These are phyloP conservation scores for Cytidiella melzeri DNA, from an alignment of 768 basidiomycete species.

Conservation along the genomic window DNA sequence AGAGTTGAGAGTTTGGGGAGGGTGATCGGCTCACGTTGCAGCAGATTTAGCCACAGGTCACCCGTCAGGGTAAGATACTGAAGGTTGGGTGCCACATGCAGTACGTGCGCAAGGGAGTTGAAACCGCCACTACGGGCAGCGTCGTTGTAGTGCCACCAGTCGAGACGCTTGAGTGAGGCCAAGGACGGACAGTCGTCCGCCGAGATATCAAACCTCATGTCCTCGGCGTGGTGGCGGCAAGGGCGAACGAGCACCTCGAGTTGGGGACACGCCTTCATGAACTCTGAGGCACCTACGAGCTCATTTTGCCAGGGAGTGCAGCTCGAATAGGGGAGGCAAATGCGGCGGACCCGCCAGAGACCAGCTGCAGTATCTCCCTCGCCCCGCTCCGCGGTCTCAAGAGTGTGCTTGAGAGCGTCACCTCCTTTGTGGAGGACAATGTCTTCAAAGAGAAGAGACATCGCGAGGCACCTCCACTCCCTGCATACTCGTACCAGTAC, in stretches of 20 bases:
- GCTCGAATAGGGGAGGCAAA: constrained; percentile 51
- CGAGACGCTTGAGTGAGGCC: constrained; percentile 50
- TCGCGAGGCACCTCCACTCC: constrained; percentile 44
- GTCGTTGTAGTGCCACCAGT: constrained; percentile 58
- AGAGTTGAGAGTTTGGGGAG: constrained; percentile 48
- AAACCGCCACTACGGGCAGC: constrained; percentile 61
- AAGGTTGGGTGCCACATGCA: constrained; percentile 47
- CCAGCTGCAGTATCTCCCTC: too few species aligned
- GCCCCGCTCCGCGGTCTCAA: constrained; percentile 21
- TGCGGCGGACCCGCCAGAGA: constrained; percentile 43
- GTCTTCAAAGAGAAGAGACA: constrained; percentile 48
- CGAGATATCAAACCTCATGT: constrained; percentile 47
- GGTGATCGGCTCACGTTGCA: constrained; percentile 24
- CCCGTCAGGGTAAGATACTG: constrained; percentile 39
- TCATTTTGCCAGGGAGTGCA: constrained; percentile 25
- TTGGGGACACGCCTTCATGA: constrained; percentile 37
- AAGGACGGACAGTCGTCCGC: constrained; percentile 39
- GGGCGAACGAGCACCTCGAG: constrained; percentile 50
- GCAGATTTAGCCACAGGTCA: constrained; percentile 11
- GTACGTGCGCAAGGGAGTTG: constrained; percentile 50
- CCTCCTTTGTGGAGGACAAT: constrained; percentile 34
- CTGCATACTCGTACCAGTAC: constrained; percentile 51
- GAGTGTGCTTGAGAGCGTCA: constrained; percentile 26
- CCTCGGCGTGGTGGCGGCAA: constrained; percentile 9
- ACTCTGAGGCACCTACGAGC: constrained; percentile 29